Evolutionary conservation across 768 basidiomycete species (phyloP).

Genomic region (Suillus subalutaceus): DNA sequence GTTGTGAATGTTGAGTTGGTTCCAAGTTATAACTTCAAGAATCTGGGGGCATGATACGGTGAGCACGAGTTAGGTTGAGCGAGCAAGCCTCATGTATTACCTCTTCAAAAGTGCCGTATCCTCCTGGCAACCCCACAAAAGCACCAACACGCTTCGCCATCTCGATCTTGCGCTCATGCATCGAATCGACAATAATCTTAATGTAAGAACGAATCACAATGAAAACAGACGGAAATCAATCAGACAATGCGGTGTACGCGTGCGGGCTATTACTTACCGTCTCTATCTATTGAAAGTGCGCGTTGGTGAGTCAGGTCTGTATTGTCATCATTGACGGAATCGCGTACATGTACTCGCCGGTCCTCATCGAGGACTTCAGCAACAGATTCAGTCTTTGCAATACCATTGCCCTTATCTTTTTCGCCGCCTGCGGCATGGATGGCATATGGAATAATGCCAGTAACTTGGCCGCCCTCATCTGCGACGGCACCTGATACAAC

Average conservation of each 20-base stretch:
- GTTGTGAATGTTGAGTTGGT: slow-evolving; percentile 83
- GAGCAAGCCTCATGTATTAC: slow-evolving; percentile 29
- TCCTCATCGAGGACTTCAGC: slow-evolving; percentile 33
- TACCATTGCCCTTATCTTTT: slow-evolving; percentile 45
- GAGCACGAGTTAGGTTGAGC: neutral
- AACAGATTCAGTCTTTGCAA: slow-evolving; percentile 22
- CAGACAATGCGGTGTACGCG: slow-evolving; percentile 9
- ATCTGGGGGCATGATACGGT: slow-evolving; percentile 44
- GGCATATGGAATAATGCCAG: slow-evolving; percentile 78
- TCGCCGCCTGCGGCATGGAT: slow-evolving; percentile 72
- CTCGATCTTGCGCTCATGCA: slow-evolving; percentile 88
- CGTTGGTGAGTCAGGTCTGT: slow-evolving; percentile 18
- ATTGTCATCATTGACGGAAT: slow-evolving; percentile 8
- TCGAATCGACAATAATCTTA: slow-evolving; percentile 74
- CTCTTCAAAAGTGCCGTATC: slow-evolving; percentile 96
- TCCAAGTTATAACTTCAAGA: slow-evolving; percentile 95
- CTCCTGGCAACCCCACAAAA: slow-evolving; percentile 91
- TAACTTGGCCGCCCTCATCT: slow-evolving; percentile 69
- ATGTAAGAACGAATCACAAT: slow-evolving; percentile 7
- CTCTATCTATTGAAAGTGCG: slow-evolving; percentile 26
- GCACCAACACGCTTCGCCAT: slow-evolving; percentile 84
- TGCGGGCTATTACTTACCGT: slow-evolving; percentile 28
- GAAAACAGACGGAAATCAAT: neutral
- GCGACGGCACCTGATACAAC: slow-evolving; percentile 67
- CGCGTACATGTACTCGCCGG: slow-evolving; percentile 38